Evolutionary conservation across 805 yeast species (phyloP).

Genomic region (Starmerella roubikii): DNA sequence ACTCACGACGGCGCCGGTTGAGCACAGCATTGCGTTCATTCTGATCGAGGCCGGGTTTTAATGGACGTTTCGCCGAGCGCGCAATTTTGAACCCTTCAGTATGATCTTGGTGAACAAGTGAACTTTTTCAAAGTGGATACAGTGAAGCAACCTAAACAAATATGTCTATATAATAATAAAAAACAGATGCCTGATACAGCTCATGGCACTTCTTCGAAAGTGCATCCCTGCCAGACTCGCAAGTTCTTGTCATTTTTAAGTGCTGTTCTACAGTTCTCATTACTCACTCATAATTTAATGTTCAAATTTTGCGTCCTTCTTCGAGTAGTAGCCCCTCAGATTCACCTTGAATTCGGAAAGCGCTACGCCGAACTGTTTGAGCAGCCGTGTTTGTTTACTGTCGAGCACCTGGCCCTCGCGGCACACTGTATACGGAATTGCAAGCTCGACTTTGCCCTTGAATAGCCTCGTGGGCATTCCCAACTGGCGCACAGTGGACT

Average conservation of each 20-base stretch:
- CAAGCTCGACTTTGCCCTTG: constrained; percentile 71
- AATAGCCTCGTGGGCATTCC: constrained; percentile 86
- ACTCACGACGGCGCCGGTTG: constrained; percentile 63
- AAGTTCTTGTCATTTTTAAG: too few relatives aligned
- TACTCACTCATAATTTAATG: too few relatives aligned
- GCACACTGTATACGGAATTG: constrained; percentile 69
- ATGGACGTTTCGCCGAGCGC: background rate
- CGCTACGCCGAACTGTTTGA: constrained; percentile 93
- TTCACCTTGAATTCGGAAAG: constrained; percentile 80
- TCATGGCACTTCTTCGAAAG: too few relatives aligned
- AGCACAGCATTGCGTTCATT: constrained; percentile 73
- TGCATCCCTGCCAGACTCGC: too few relatives aligned
- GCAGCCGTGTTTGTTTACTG: constrained; percentile 78
- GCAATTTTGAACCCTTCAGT: too few relatives aligned
- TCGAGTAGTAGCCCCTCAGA: constrained; percentile 54
- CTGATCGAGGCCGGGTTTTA: constrained; percentile 34
- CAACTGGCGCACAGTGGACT: constrained; percentile 77
- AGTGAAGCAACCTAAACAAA: too few relatives aligned
- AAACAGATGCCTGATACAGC: too few relatives aligned
- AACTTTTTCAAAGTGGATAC: too few relatives aligned
- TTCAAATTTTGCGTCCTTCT: constrained; percentile 32
- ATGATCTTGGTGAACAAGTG: too few relatives aligned
- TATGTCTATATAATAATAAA: too few relatives aligned
- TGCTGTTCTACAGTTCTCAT: too few relatives aligned
- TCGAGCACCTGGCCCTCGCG: constrained; percentile 66